Conservation (phyloP, 164 flowering plant species). For the Buxus sempervirens region DNA sequence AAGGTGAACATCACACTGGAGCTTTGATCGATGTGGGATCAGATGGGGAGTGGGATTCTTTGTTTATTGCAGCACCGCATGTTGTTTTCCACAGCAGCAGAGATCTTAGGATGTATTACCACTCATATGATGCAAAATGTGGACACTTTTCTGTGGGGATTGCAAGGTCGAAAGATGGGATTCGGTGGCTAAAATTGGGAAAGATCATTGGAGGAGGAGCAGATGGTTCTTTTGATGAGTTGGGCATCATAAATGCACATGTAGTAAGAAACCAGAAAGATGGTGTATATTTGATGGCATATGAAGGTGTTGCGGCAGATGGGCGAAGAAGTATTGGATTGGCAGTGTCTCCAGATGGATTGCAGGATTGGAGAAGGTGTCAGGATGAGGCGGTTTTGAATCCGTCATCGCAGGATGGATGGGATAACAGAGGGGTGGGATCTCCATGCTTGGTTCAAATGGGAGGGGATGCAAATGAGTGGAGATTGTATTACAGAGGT, state of each 20-base stretch:
- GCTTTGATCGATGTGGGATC: constrained; percentile 69
- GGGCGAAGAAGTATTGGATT: constrained; percentile 68
- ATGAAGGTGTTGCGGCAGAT: constrained; percentile 64
- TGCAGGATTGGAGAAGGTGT: constrained; percentile 62
- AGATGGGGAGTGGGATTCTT: constrained; percentile 70
- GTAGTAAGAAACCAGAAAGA: constrained; percentile 37
- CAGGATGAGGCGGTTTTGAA: constrained; percentile 38
- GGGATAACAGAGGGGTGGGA: constrained; percentile 65
- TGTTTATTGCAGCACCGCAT: too few species aligned
- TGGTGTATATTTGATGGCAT: constrained; percentile 77
- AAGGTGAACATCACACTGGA: constrained; percentile 88
- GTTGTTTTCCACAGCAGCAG: constrained; percentile 59
- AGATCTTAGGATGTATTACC: constrained; percentile 86
- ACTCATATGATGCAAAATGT: constrained; percentile 55
- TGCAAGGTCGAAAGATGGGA: constrained; percentile 87
- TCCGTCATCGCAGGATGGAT: constrained; percentile 41
- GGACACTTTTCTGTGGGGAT: constrained; percentile 51
- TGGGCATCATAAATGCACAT: constrained; percentile 40
- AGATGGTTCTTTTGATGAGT: constrained; percentile 60
- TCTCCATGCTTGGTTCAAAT: constrained; percentile 71
- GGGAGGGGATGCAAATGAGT: constrained; percentile 59
- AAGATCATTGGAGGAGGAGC: constrained; percentile 58
- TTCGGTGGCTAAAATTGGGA: constrained; percentile 90
- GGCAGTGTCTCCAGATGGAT: constrained; percentile 68
- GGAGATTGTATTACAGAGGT: constrained; percentile 87